Conservation (phyloP, 1,284 basidiomycete species). For the Ceratobasidium sp. region DNA sequence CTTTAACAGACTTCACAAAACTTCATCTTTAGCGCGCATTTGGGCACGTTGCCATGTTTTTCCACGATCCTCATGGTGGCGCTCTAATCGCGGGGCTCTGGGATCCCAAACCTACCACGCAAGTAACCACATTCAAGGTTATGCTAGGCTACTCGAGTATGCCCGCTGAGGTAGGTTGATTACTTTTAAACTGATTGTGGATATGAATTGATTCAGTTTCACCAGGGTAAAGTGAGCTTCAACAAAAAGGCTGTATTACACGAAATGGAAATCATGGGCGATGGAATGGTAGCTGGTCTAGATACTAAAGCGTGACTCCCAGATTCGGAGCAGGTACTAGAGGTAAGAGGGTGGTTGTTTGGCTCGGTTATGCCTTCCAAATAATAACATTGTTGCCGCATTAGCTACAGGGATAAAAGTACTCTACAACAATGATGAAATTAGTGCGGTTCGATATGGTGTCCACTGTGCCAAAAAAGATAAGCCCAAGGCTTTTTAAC, state of each 20-base stretch:
- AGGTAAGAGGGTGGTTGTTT: too few relatives aligned
- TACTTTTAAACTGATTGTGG: background rate
- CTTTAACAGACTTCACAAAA: slow-evolving; percentile 41
- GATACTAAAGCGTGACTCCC: slow-evolving; percentile 20
- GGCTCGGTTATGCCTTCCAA: too few relatives aligned
- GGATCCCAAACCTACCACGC: slow-evolving; percentile 70
- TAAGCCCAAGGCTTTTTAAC: too few relatives aligned
- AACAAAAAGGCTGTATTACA: slow-evolving; percentile 79
- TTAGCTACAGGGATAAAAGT: too few relatives aligned
- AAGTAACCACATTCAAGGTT: slow-evolving; percentile 77
- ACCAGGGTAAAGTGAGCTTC: slow-evolving; percentile 74
- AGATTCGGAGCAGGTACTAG: too few relatives aligned
- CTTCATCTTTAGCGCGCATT: slow-evolving; percentile 71
- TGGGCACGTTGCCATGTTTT: slow-evolving; percentile 84
- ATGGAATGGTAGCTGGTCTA: slow-evolving; percentile 69
- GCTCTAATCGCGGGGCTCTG: slow-evolving; percentile 86
- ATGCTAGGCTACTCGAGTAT: slow-evolving; percentile 82
- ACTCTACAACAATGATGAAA: too few relatives aligned
- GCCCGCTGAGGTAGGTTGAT: slow-evolving; percentile 59
- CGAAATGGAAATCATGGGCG: slow-evolving; percentile 86
- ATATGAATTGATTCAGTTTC: slow-evolving; percentile 45
- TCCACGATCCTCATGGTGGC: slow-evolving; percentile 89
- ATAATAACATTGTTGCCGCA: too few relatives aligned
- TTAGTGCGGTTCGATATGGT: too few relatives aligned
- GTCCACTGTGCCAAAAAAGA: too few relatives aligned